Evolutionary conservation across 1,284 basidiomycete genomes (phyloP).

Genomic region (Leccinum ponderosum): DNA sequence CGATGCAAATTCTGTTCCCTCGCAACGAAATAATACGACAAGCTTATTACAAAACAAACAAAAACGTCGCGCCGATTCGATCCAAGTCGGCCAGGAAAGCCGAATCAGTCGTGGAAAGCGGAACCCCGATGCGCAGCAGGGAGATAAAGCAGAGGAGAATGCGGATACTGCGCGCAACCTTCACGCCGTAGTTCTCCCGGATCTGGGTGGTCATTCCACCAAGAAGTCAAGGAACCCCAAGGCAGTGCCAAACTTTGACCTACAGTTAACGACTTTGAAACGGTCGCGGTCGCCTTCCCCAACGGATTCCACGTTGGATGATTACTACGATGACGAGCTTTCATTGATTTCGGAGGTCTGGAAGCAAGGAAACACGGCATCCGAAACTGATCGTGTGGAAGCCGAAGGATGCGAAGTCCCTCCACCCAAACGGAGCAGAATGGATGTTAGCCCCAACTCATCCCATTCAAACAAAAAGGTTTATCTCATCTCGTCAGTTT

Average conservation of each 20-base stretch:
- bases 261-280: conserved; percentile 51
- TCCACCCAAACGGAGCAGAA: conserved; percentile 22
- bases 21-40: conserved; percentile 8
- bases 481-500: conserved; percentile 1
- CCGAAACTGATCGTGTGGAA: conserved; percentile 31
- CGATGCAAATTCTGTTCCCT: conserved; percentile 11
- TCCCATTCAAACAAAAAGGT: conserved; percentile 21
- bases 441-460: not conserved
- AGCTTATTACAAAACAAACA: conserved; percentile 1
- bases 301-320: conserved; percentile 15
- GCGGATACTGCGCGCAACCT: conserved; percentile 44
- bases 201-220: conserved; percentile 32
- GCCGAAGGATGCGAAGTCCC: conserved; percentile 6
- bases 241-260: conserved; percentile 46
- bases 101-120: conserved; percentile 21
- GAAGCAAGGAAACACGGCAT: conserved; percentile 14
- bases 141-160: conserved; percentile 48
- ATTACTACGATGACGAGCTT: conserved; percentile 47
- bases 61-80: not conserved
- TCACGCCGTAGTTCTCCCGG: conserved; percentile 43
- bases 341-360: conserved; percentile 44
- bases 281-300: conserved; percentile 31
- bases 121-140: conserved; percentile 38
- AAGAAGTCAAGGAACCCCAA: conserved; percentile 30
- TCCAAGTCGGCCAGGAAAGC: not conserved